Percentiles rank a stretch among this genome's conserved stretches.
These are phyloP conservation scores for Craterostigma plantagineum DNA, from an alignment of 257 asterid species.

Conservation along the genomic window DNA sequence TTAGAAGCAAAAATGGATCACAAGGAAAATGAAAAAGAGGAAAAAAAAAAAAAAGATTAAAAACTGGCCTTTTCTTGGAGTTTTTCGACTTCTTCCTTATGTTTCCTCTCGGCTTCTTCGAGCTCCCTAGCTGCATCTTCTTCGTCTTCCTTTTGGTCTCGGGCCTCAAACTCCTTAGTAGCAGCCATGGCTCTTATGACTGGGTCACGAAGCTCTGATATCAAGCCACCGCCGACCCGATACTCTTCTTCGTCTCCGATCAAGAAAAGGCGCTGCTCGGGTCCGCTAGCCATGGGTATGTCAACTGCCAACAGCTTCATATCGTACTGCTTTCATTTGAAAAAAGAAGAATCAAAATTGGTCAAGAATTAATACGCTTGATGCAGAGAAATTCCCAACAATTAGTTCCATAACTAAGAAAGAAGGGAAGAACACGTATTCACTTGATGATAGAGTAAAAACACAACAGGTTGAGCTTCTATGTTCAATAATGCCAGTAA, in stretches of 20 bases:
- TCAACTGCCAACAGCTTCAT: constrained; percentile 90
- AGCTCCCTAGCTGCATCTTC: constrained; percentile 68
- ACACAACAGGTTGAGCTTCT: no score
- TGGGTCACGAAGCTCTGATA: constrained; percentile 86
- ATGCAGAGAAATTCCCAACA: no score
- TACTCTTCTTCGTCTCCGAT: constrained; percentile 93
- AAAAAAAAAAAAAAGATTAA: no score
- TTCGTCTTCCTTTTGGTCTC: constrained; percentile 67
- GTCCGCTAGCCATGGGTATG: constrained; percentile 63
- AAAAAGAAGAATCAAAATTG: constrained; percentile 1
- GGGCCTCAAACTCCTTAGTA: constrained; percentile 80
- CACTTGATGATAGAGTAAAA: background rate
- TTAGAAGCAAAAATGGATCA: no score
- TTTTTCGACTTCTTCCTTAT: constrained; percentile 48
- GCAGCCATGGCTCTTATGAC: constrained; percentile 94
- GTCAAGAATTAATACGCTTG: no score
- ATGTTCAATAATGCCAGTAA: no score
- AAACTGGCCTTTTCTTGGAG: constrained; percentile 25
- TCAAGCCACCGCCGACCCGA: constrained; percentile 73
- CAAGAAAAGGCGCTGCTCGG: constrained; percentile 79
- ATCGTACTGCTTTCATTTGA: constrained; percentile 48
- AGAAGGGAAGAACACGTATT: background rate
- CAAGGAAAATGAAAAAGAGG: no score
- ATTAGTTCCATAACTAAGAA: no score
- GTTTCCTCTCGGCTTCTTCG: constrained; percentile 58